phyloP scores from a whole-genome alignment of 371 early-diverging fungal genomes.

The Circinella umbellata region DNA sequence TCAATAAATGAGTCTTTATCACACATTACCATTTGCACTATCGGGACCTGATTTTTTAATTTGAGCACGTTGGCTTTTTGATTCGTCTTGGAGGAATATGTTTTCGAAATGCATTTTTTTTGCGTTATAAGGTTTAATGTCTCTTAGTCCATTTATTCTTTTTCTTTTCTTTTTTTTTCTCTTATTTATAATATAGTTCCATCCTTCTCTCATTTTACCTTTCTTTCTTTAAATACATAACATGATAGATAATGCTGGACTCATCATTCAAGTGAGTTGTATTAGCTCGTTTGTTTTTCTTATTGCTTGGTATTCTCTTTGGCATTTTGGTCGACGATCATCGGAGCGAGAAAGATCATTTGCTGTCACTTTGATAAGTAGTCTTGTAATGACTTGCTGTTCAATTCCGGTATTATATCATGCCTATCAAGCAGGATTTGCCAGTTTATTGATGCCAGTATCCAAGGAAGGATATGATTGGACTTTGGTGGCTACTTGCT shows the following conservation, averaged over 20 bases:
- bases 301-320: constrained; percentile 22
- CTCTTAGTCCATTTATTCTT: background rate
- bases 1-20: constrained; percentile 5
- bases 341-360: constrained; percentile 43
- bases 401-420: constrained; percentile 38
- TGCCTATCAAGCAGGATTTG: constrained; percentile 16
- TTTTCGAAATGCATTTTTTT: no score
- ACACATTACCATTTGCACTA: background rate
- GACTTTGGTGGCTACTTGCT: constrained; percentile 35
- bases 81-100: background rate
- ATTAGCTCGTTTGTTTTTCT: constrained; percentile 17
- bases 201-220: background rate
- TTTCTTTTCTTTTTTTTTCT: background rate
- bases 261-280: background rate
- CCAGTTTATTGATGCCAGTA: constrained; percentile 20
- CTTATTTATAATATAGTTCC: background rate
- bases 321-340: constrained; percentile 9
- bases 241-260: background rate
- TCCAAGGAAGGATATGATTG: constrained; percentile 21
- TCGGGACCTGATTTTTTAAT: constrained; percentile 1
- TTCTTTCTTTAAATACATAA: background rate
- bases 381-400: constrained; percentile 29
- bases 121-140: background rate
- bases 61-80: constrained; percentile 2
- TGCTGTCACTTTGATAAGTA: constrained; percentile 39